Conservation (phyloP, 345 rosid genomes). For the Kandelia obovata region DNA sequence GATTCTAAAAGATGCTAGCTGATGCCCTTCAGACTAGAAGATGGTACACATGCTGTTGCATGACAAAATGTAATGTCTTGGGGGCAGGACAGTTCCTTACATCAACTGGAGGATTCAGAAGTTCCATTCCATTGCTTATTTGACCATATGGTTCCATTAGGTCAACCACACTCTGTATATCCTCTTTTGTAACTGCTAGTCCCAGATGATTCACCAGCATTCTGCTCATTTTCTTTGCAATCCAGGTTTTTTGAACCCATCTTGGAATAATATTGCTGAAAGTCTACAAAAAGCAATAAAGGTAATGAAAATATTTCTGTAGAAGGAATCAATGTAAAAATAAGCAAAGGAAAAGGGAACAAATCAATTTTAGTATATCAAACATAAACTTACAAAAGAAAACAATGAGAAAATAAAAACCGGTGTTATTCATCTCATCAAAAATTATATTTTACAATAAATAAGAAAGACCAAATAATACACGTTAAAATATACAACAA, state of each 20-base stretch:
- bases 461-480: too few species aligned
- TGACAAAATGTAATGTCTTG: not conserved
- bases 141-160: slow-evolving; percentile 98
- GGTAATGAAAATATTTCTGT: not conserved
- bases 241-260: slow-evolving; percentile 62
- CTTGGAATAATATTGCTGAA: slow-evolving; percentile 58
- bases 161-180: slow-evolving; percentile 86
- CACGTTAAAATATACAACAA: too few species aligned
- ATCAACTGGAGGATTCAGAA: slow-evolving; percentile 72
- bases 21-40: not conserved
- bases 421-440: too few species aligned
- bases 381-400: not conserved
- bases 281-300: slow-evolving; percentile 40
- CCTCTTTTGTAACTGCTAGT: slow-evolving; percentile 65
- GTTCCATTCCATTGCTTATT: slow-evolving; percentile 86
- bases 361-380: not conserved
- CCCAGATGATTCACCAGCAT: slow-evolving; percentile 94
- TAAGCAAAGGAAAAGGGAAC: not conserved
- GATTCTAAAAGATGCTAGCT: too few species aligned
- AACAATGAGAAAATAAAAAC: too few species aligned
- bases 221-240: slow-evolving; percentile 53
- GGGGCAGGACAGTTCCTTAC: slow-evolving; percentile 32
- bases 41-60: not conserved
- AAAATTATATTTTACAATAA: too few species aligned
- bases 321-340: slow-evolving; percentile 17